A percentile compares a stretch with the other conserved stretches of the same genome.
Conservation (phyloP, 805 yeast genomes). For the Clavispora asparagi region DNA sequence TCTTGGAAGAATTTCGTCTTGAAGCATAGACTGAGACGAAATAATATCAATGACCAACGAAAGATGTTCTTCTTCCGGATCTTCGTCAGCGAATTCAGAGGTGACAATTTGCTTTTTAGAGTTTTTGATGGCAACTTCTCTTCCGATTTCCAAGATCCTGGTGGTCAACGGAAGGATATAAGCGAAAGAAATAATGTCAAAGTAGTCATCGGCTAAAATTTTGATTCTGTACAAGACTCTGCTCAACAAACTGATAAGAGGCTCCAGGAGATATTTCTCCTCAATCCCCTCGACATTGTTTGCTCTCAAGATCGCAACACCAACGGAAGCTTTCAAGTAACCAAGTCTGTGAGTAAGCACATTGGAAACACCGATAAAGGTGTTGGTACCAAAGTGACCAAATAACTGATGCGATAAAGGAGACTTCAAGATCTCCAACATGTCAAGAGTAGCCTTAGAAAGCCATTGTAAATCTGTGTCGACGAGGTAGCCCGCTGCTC, state of each 20-base stretch:
- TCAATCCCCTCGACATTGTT: constrained; percentile 44
- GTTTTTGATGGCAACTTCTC: constrained; percentile 47
- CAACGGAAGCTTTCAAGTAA: constrained; percentile 48
- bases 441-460: constrained; percentile 51
- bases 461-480: constrained; percentile 71
- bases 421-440: constrained; percentile 43
- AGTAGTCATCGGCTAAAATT: constrained; percentile 63
- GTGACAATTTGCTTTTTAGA: constrained; percentile 47
- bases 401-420: constrained; percentile 28
- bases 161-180: constrained; percentile 73
- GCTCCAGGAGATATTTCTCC: constrained; percentile 43
- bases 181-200: constrained; percentile 63
- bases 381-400: constrained; percentile 39
- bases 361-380: constrained; percentile 52
- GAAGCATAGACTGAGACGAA: constrained; percentile 60
- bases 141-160: constrained; percentile 64
- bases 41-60: constrained; percentile 72
- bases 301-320: constrained; percentile 64
- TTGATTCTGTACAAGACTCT: constrained; percentile 73
- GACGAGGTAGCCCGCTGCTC: constrained; percentile 34
- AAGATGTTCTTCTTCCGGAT: constrained; percentile 83
- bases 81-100: constrained; percentile 73
- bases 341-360: constrained; percentile 51
- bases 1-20: constrained; percentile 65
- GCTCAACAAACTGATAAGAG: constrained; percentile 49